A percentile compares a stretch with the other conserved stretches of the same genome.
These are phyloP conservation scores for Phytophthora aleatoria DNA, from an alignment of 352 stramenopile species.

Conservation along the genomic window DNA sequence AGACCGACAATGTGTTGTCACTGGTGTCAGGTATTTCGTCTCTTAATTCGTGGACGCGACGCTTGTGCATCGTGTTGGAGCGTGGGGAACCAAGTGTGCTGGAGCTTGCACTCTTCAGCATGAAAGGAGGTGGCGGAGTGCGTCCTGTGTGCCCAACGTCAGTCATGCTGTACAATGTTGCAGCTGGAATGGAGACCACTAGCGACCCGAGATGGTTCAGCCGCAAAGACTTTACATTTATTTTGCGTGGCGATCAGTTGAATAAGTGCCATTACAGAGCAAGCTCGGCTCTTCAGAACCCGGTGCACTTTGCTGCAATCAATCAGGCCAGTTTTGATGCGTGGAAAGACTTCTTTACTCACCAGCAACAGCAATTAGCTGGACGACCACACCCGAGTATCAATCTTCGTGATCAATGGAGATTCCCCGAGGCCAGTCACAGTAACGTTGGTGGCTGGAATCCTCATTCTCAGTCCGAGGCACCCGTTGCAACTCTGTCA, in stretches of 20 bases:
- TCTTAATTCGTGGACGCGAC: slow-evolving; percentile 65
- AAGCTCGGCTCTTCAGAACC: slow-evolving; percentile 37
- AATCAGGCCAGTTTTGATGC: slow-evolving; percentile 48
- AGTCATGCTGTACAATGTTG: slow-evolving; percentile 68
- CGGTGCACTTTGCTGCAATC: slow-evolving; percentile 63
- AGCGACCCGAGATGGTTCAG: slow-evolving; percentile 78
- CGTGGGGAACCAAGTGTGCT: slow-evolving; percentile 60
- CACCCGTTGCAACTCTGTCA: slow-evolving; percentile 3
- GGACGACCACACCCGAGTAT: neutral
- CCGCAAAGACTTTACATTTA: slow-evolving; percentile 66
- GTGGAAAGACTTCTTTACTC: slow-evolving; percentile 65
- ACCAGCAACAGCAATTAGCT: slow-evolving; percentile 52
- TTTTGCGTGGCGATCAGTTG: slow-evolving; percentile 42
- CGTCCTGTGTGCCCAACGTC: slow-evolving; percentile 59
- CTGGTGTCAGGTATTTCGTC: slow-evolving; percentile 61
- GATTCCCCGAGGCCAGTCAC: slow-evolving; percentile 1
- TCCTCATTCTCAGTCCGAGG: slow-evolving; percentile 1
- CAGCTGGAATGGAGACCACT: slow-evolving; percentile 43
- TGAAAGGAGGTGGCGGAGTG: slow-evolving; percentile 42
- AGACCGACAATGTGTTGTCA: slow-evolving; percentile 68
- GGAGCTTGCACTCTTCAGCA: slow-evolving; percentile 76
- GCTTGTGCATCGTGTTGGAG: slow-evolving; percentile 75
- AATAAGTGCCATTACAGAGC: slow-evolving; percentile 43
- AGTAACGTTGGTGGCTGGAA: slow-evolving; percentile 16
- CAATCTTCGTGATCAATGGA: slow-evolving; percentile 16